These are phyloP conservation scores for Yamadazyma aaseri DNA, from an alignment of 1,139 yeast species.

Conservation along the genomic window DNA sequence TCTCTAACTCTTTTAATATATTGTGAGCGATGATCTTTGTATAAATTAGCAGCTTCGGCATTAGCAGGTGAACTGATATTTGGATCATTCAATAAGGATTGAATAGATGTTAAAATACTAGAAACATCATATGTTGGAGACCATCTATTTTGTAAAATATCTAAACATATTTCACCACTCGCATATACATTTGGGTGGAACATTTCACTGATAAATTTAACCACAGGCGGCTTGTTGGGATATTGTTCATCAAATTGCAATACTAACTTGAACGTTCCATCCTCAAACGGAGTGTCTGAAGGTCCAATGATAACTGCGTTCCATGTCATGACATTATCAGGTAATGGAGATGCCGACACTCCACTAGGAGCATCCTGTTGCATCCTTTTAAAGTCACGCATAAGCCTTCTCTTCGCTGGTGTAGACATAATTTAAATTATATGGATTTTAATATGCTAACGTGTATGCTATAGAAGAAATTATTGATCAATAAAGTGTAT, in stretches of 20 bases:
- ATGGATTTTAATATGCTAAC: background rate
- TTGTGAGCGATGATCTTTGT: constrained; percentile 92
- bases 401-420: constrained; percentile 94
- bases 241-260: constrained; percentile 95
- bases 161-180: constrained; percentile 91
- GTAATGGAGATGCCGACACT: constrained; percentile 93
- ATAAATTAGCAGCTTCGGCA: constrained; percentile 95
- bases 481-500: background rate
- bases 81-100: constrained; percentile 89
- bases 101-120: constrained; percentile 88
- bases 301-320: constrained; percentile 99
- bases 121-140: constrained; percentile 98
- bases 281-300: constrained; percentile 96
- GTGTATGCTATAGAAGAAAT: background rate
- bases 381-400: constrained; percentile 98
- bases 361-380: constrained; percentile 99
- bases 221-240: constrained; percentile 95
- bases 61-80: constrained; percentile 97
- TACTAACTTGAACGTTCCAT: constrained; percentile 87
- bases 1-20: constrained; percentile 89
- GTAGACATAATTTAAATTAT: constrained; percentile 71
- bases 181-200: constrained; percentile 98
- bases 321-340: constrained; percentile 97
- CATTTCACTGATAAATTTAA: constrained; percentile 89
- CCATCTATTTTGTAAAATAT: constrained; percentile 96